Evolutionary conservation across 306 rosid species (phyloP).

Genomic region (Prunus davidiana): DNA sequence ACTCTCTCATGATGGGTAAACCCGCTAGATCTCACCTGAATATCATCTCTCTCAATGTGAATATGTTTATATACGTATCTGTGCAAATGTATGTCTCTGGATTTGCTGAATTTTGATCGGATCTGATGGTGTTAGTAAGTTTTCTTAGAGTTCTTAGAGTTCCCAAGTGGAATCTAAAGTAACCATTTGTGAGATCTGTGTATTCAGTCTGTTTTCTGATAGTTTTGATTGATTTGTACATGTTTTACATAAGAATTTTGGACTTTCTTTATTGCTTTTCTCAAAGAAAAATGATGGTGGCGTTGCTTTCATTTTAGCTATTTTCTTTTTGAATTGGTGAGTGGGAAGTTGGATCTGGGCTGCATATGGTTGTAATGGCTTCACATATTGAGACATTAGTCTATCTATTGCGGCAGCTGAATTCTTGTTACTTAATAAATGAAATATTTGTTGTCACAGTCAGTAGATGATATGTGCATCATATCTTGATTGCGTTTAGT

Average conservation of each 20-base stretch:
- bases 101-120: constrained; percentile 30
- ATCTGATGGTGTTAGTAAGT: constrained; percentile 20
- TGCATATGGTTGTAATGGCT: not conserved
- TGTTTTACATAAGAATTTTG: not conserved
- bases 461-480: too few species aligned
- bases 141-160: not conserved
- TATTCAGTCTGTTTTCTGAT: not conserved
- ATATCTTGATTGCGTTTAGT: too few species aligned
- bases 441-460: too few species aligned
- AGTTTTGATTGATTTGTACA: not conserved
- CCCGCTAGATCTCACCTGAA: constrained; percentile 38
- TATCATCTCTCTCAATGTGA: constrained; percentile 1
- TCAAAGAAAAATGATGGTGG: not conserved
- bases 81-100: not conserved
- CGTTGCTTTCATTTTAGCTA: not conserved
- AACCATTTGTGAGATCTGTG: constrained; percentile 22
- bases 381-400: too few species aligned
- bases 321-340: not conserved
- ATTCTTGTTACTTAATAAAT: too few species aligned
- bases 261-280: not conserved
- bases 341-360: constrained; percentile 10
- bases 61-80: not conserved
- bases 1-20: constrained; percentile 89
- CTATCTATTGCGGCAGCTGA: too few species aligned
- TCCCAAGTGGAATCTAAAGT: not conserved